phyloP scores from a whole-genome alignment of 1,139 yeast genomes.

The Yamadazyma dendronema region DNA sequence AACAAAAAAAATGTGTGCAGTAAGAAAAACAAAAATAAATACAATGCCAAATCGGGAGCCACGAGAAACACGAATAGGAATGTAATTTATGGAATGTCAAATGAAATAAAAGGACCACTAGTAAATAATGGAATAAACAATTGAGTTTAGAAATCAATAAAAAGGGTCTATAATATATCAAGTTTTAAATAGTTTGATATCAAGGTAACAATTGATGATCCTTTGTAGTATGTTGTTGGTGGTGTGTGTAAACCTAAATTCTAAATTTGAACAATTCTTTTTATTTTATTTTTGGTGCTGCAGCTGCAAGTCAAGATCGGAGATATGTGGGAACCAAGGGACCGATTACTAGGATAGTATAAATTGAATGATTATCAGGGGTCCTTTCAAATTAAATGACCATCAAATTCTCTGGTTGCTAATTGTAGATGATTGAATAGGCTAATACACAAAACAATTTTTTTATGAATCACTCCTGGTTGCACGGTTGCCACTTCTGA shows the following conservation, averaged over 20 bases:
- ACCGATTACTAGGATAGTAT: background rate
- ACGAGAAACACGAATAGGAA: too few relatives aligned
- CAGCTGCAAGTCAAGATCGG: constrained; percentile 1
- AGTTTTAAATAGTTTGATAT: too few relatives aligned
- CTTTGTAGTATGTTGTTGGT: background rate
- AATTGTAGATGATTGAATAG: background rate
- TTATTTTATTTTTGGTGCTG: background rate
- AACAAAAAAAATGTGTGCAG: background rate
- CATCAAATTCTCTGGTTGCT: background rate
- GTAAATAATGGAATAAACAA: background rate
- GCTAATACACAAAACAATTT: background rate
- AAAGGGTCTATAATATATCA: too few relatives aligned
- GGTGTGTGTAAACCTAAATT: background rate
- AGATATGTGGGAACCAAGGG: background rate
- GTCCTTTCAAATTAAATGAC: background rate
- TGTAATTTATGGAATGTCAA: background rate
- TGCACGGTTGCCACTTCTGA: background rate
- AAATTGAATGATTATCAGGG: background rate
- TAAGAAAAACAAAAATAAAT: constrained; percentile 1
- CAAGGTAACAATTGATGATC: too few relatives aligned
- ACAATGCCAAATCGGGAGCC: background rate
- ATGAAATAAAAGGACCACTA: background rate
- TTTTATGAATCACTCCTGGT: background rate
- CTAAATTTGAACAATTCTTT: background rate
- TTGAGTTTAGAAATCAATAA: too few relatives aligned